These are phyloP conservation scores for Neurospora sp. DNA, from an alignment of 495 filamentous ascomycete species.

Conservation along the genomic window DNA sequence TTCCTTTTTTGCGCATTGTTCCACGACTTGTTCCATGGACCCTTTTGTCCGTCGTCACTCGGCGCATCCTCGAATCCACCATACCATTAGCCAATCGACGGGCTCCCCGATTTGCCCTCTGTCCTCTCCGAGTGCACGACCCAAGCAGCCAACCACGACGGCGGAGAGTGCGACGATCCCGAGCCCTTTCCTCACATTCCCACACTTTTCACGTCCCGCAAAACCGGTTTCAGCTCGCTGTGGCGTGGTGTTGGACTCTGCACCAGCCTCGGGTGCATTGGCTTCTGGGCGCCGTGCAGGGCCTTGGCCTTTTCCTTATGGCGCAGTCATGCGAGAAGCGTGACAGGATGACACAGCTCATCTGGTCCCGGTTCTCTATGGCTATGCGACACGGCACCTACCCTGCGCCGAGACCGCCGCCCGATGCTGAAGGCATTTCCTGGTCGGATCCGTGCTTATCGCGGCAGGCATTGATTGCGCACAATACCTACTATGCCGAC, in stretches of 20 bases:
- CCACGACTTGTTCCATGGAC: conserved; percentile 19
- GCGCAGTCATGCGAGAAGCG: not conserved
- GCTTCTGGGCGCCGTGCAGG: not conserved
- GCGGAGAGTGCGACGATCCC: not conserved
- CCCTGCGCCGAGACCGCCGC: not conserved
- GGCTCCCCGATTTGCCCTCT: not conserved
- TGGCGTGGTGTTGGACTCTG: not conserved
- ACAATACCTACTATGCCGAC: not conserved
- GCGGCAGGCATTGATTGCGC: not conserved
- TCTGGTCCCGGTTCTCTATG: not conserved
- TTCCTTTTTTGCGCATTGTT: conserved; percentile 11
- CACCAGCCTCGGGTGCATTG: not conserved
- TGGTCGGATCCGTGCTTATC: not conserved
- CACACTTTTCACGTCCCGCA: not conserved
- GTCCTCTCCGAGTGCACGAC: not conserved
- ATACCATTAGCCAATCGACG: not conserved
- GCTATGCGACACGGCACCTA: not conserved
- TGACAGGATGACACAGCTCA: not conserved
- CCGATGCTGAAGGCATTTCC: not conserved
- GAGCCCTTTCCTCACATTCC: not conserved
- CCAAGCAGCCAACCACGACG: not conserved
- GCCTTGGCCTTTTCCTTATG: not conserved
- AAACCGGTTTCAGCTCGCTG: not conserved
- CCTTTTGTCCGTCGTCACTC: conserved; percentile 1
- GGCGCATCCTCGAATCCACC: conserved; percentile 1